These are phyloP conservation scores for Lentinula aciculospora DNA, from an alignment of 768 basidiomycete species.

Conservation along the genomic window DNA sequence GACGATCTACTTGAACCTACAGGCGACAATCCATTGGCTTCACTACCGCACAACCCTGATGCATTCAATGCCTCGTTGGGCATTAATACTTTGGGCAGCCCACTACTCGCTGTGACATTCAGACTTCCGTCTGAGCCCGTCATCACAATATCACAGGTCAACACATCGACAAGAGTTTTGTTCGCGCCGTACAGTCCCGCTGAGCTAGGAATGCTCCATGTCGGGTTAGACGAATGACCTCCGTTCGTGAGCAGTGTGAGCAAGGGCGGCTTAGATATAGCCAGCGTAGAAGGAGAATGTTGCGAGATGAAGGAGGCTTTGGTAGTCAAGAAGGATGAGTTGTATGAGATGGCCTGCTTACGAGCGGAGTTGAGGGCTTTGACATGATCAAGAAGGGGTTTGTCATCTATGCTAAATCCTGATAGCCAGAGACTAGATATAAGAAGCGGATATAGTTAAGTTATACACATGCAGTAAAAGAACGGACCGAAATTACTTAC, in stretches of 20 bases:
- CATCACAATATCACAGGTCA: conserved; percentile 37
- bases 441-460: not conserved
- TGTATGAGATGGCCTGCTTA: conserved; percentile 39
- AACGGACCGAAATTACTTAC: conserved; percentile 12
- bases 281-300: conserved; percentile 32
- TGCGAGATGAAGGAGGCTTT: conserved; percentile 43
- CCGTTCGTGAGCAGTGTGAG: conserved; percentile 54
- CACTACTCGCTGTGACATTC: conserved; percentile 28
- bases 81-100: conserved; percentile 37
- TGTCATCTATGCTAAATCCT: conserved; percentile 43
- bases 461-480: not conserved
- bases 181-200: conserved; percentile 39
- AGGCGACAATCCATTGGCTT: conserved; percentile 3
- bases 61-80: conserved; percentile 15
- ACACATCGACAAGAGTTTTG: conserved; percentile 44
- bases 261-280: conserved; percentile 50
- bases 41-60: conserved; percentile 12
- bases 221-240: conserved; percentile 22
- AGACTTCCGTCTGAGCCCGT: conserved; percentile 37
- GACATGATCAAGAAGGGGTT: conserved; percentile 38
- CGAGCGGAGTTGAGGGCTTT: conserved; percentile 45
- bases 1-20: not conserved
- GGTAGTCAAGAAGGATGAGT: conserved; percentile 39
- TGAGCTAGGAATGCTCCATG: conserved; percentile 10
- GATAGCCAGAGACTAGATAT: conserved; percentile 51